Percentiles rank a stretch among this genome's conserved stretches.
These are phyloP conservation scores for Colletotrichum melonis DNA, from an alignment of 2,329 filamentous ascomycete species.

Conservation along the genomic window DNA sequence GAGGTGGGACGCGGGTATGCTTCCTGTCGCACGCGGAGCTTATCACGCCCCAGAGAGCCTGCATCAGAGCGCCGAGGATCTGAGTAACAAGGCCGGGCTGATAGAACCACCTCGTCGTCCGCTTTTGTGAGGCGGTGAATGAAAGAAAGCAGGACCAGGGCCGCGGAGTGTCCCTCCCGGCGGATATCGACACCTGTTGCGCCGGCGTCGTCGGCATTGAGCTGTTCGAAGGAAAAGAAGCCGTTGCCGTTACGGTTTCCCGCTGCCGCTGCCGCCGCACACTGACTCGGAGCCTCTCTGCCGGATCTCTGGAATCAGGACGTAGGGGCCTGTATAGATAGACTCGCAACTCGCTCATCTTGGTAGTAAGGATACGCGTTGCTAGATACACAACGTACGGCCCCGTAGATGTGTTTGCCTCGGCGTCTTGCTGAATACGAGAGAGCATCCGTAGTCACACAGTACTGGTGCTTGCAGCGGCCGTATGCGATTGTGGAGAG, in stretches of 20 bases:
- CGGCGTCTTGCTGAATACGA: conserved; percentile 4
- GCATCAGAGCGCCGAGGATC: conserved; percentile 35
- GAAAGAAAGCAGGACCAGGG: conserved; percentile 5
- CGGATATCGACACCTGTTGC: conserved; percentile 24
- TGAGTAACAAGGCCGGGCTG: conserved; percentile 16
- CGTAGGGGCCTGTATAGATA: background rate
- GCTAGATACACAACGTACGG: background rate
- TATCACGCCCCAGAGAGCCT: conserved; percentile 25
- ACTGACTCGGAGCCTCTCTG: conserved; percentile 3
- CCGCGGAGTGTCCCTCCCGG: conserved; percentile 10
- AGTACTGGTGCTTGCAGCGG: conserved; percentile 15
- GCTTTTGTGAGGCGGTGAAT: conserved; percentile 33
- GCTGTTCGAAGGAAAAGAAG: background rate
- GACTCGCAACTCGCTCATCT: conserved; percentile 5
- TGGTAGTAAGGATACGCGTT: background rate
- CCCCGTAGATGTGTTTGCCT: background rate
- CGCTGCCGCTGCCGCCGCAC: conserved; percentile 8
- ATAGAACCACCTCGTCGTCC: conserved; percentile 21
- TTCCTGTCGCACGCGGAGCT: conserved; percentile 35
- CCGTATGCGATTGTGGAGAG: conserved; percentile 25
- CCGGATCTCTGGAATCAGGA: conserved; percentile 1
- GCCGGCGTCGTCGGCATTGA: conserved; percentile 2
- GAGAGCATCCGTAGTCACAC: conserved; percentile 3
- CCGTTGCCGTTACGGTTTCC: background rate
- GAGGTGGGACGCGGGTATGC: conserved; percentile 25